Evolutionary conservation across 1,284 basidiomycete genomes (phyloP).

Genomic region (Pyrrhoderma lamaoense): DNA sequence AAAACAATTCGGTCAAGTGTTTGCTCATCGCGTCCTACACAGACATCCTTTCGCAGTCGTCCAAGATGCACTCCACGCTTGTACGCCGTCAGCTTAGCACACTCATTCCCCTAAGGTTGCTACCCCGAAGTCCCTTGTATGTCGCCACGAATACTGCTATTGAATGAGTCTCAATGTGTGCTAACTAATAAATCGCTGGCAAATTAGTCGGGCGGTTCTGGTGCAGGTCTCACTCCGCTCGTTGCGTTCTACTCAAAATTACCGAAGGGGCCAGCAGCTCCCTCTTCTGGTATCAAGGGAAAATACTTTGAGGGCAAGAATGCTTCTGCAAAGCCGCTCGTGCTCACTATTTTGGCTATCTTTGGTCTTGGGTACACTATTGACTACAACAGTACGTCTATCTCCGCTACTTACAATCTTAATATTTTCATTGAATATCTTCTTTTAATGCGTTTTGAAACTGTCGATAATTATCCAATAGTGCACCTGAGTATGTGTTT

Average conservation of each 20-base stretch:
- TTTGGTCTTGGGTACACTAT: constrained; percentile 84
- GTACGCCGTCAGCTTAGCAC: constrained; percentile 74
- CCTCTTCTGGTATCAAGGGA: constrained; percentile 64
- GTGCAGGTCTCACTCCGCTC: constrained; percentile 73
- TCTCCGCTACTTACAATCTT: constrained; percentile 11
- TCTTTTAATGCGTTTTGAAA: constrained; percentile 4
- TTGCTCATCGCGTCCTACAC: too few species aligned
- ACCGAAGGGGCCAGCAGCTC: constrained; percentile 68
- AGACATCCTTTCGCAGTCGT: not conserved
- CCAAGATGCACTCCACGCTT: constrained; percentile 72
- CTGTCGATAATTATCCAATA: too few species aligned
- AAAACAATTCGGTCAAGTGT: too few species aligned
- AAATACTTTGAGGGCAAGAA: constrained; percentile 82
- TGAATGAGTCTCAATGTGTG: not conserved
- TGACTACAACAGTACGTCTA: constrained; percentile 82
- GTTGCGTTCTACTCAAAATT: constrained; percentile 94
- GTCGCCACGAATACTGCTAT: too few species aligned
- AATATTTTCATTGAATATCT: constrained; percentile 11
- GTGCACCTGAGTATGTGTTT: constrained; percentile 70
- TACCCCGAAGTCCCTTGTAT: constrained; percentile 79
- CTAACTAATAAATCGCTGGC: not conserved
- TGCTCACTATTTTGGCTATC: constrained; percentile 66
- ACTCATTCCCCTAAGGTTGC: constrained; percentile 94
- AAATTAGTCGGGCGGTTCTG: constrained; percentile 65
- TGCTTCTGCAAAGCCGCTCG: constrained; percentile 70